Conservation (phyloP, 2,329 filamentous ascomycete genomes). For the Aspergillus sp. region DNA sequence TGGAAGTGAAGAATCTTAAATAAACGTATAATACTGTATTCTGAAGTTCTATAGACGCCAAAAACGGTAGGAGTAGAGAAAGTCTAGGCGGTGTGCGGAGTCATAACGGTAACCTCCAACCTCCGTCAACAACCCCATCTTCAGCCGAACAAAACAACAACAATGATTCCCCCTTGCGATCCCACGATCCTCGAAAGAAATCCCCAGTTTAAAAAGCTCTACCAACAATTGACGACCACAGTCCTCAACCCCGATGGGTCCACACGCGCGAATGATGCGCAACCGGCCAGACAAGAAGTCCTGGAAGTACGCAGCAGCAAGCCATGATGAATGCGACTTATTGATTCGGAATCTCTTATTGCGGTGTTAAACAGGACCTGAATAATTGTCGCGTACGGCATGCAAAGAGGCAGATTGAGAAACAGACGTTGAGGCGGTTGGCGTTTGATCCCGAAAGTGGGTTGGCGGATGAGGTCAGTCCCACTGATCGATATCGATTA, state of each 20-base stretch:
- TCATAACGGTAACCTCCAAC: background rate
- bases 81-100: background rate
- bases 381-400: slow-evolving; percentile 25
- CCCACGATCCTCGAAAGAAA: slow-evolving; percentile 34
- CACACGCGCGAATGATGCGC: slow-evolving; percentile 24
- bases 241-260: slow-evolving; percentile 37
- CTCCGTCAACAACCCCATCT: background rate
- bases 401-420: slow-evolving; percentile 29
- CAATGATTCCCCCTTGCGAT: slow-evolving; percentile 39
- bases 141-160: slow-evolving; percentile 1
- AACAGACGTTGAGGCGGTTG: slow-evolving; percentile 23
- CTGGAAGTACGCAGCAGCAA: slow-evolving; percentile 24
- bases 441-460: slow-evolving; percentile 27
- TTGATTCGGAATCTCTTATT: background rate
- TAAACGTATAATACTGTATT: too few species aligned
- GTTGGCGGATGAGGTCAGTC: slow-evolving; percentile 28
- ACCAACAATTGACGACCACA: slow-evolving; percentile 32
- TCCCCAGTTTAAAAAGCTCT: slow-evolving; percentile 37
- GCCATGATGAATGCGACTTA: background rate
- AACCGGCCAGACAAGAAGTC: slow-evolving; percentile 23
- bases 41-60: too few species aligned
- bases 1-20: slow-evolving; percentile 15
- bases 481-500: background rate
- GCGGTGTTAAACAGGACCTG: slow-evolving; percentile 25
- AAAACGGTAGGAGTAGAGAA: background rate